These are phyloP conservation scores for Xerocomus minutiporus DNA, from an alignment of 1,284 basidiomycete species.

Conservation along the genomic window DNA sequence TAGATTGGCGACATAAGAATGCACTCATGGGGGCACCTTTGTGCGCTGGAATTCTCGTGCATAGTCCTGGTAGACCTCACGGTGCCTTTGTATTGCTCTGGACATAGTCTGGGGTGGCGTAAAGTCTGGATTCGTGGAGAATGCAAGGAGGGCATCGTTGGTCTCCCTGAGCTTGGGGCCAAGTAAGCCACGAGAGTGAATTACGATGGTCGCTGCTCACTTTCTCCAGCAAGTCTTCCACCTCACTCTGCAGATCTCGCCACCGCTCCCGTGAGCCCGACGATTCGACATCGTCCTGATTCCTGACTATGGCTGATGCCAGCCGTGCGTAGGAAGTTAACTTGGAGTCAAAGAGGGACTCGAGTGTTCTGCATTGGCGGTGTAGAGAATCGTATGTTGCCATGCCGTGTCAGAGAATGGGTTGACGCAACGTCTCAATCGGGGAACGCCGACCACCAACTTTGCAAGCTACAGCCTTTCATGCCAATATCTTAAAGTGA, in stretches of 20 bases:
- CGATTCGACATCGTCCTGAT: conserved; percentile 65
- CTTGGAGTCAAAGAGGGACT: conserved; percentile 87
- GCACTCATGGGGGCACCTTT: conserved; percentile 50
- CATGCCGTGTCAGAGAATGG: conserved; percentile 32
- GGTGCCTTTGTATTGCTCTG: conserved; percentile 85
- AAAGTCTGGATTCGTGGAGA: conserved; percentile 63
- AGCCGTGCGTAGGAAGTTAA: conserved; percentile 86
- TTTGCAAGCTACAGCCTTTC: no score
- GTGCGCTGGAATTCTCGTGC: conserved; percentile 78
- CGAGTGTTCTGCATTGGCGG: conserved; percentile 85
- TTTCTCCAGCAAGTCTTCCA: conserved; percentile 86
- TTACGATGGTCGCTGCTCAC: conserved; percentile 40
- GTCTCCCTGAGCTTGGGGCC: conserved; percentile 73
- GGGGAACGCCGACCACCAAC: conserved; percentile 19
- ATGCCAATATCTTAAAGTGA: conserved; percentile 2
- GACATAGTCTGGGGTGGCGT: conserved; percentile 82
- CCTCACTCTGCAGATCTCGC: conserved; percentile 80
- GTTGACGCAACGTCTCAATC: conserved; percentile 25
- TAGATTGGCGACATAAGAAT: conserved; percentile 2
- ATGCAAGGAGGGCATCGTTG: conserved; percentile 66
- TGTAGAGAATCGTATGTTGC: conserved; percentile 75
- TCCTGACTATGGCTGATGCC: conserved; percentile 67
- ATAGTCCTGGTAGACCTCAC: conserved; percentile 88
- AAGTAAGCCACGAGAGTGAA: conserved; percentile 11
- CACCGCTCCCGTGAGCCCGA: conserved; percentile 63